Base-by-base conservation (phyloP, 129 eudicot genomes). In the Mikania micrantha region DNA sequence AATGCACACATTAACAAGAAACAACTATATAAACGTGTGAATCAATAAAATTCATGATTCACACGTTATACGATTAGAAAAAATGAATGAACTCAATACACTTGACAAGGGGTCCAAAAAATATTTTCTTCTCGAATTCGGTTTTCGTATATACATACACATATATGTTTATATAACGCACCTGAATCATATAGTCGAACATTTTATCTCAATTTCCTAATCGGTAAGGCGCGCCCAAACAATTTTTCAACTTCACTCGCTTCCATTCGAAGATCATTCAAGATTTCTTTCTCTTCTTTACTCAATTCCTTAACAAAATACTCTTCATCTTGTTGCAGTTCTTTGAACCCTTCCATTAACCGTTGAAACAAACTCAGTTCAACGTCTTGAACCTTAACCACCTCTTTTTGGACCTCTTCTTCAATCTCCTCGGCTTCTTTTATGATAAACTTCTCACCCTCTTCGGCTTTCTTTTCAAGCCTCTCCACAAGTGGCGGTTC, bases 401-500 rank as follows among this genome's bases (percentile, higher is more conserved):
- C 95, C 25, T 85, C 96, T 63, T 64, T 83, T 45, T 88, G 96
- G 15, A 88, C 73, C 63, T 85, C 91, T 52, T 77, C 82, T 42
- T 73, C 82, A 0, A 78, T 67, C 57, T 73, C 74, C 25, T 79
- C 90, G 3, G 84, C 94, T 72, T 90, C 96, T 67, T 80, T 83
- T 64, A 81, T 74, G 49, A 89, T 72, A 0, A 83, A 69, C 64
- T 41, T 81, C 74, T 90, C 96, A 1, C 91, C 95, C 50, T 76
- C 84, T 72, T 84, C 97, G 61, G 87, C 95, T 40, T 71, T 86
- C 76, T 84, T 90, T 77, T 90, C 95, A 13, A 86, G 44, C 44
- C 98, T 62, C 73, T 92, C 96, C 15, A 86, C 87, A 1, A 92
- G 83, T 12, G 98, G 89, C 17, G 91, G 98, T 67, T 92, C 98